Base-by-base conservation (phyloP, 352 stramenopile genomes). In the Pythium utonaiense region DNA sequence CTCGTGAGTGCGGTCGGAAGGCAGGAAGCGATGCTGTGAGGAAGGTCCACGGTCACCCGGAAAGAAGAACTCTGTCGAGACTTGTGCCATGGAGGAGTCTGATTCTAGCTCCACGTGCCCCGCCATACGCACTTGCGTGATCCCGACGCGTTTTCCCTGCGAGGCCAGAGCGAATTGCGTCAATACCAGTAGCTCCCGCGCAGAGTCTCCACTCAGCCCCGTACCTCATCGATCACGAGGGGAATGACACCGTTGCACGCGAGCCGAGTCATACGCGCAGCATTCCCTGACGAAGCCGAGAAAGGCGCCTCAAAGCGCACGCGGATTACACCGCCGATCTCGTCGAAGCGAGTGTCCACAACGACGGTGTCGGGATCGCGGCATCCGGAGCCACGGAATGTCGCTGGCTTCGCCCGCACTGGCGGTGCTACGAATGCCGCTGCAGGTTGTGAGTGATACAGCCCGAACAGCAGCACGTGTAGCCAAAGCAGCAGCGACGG, bases 31-130 rank as follows among this genome's bases (percentile, higher is more conserved):
- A 45, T 75, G 27, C 38, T 67, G 31, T 25, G 33, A 53, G 44
- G 53, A 21, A 8, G 58, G 27, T 24, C 58, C 52, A 17, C 57
- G n/a, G 14, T 54, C 57, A 41, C 62, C 27, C 16, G 34, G 19
- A 34, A 66, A 59, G 69, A 77, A 69, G 52, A 70, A 51, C 57
- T 60, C 57, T 33, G 45, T 60, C 14, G 57, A 55, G 45, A 70
- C 47, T 27, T 66, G 51, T 34, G 59, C 67, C 16, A 22, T 30
- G 12, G 48, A 52, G 19, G 27, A 25, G 1, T 50, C 49, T 0
- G 53, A 44, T 25, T 48, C 44, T 17, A 74, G 33, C 19, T n/a
- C 38, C 25, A 71, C 62, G 53, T 49, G 54, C 27, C 69, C 69
- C 1, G 54, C 45, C 17, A 77, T 36, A 4, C 25, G 50, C 6